A percentile compares a stretch with the other conserved stretches of the same genome.
Conservation (phyloP, 2,329 filamentous ascomycete species). For the Colletotrichum orchidophilum region DNA sequence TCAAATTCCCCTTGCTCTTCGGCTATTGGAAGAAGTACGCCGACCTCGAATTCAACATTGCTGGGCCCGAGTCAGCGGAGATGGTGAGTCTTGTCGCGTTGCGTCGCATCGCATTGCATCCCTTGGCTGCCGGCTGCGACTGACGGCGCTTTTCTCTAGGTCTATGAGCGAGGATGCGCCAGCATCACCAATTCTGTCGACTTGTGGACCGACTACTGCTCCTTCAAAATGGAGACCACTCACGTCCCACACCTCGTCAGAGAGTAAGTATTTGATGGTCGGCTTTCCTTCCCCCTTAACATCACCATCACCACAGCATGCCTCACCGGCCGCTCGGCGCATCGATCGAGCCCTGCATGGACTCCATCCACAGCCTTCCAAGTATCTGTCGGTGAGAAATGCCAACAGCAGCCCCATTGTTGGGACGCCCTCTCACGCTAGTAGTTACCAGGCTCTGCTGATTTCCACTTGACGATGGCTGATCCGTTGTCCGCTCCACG, state of each 20-base stretch:
- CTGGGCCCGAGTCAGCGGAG: slow-evolving; percentile 94
- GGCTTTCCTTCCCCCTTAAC: slow-evolving; percentile 74
- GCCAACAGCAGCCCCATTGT: slow-evolving; percentile 67
- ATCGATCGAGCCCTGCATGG: slow-evolving; percentile 42
- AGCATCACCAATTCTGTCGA: slow-evolving; percentile 95
- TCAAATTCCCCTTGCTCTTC: slow-evolving; percentile 94
- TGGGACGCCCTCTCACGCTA: slow-evolving; percentile 73
- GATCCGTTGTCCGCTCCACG: slow-evolving; percentile 53
- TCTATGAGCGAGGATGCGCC: slow-evolving; percentile 94
- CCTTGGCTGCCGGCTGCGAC: slow-evolving; percentile 9
- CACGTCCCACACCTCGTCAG: slow-evolving; percentile 94
- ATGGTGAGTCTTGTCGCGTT: slow-evolving; percentile 70
- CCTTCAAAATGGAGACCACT: slow-evolving; percentile 97
- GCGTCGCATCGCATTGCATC: slow-evolving; percentile 11
- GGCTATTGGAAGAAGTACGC: slow-evolving; percentile 99
- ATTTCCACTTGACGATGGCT: slow-evolving; percentile 50
- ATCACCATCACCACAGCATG: slow-evolving; percentile 57
- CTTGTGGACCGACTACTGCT: slow-evolving; percentile 96
- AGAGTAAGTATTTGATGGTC: slow-evolving; percentile 91
- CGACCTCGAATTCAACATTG: slow-evolving; percentile 95
- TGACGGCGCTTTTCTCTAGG: slow-evolving; percentile 57
- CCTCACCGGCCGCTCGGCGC: slow-evolving; percentile 50
- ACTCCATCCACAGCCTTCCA: slow-evolving; percentile 47
- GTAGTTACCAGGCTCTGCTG: slow-evolving; percentile 68
- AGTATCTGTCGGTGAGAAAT: slow-evolving; percentile 74